A percentile compares a stretch with the other conserved stretches of the same genome.
Evolutionary conservation across 2,329 filamentous ascomycete species (phyloP).

Genomic region (Hawksworthiomyces lignivorus): DNA sequence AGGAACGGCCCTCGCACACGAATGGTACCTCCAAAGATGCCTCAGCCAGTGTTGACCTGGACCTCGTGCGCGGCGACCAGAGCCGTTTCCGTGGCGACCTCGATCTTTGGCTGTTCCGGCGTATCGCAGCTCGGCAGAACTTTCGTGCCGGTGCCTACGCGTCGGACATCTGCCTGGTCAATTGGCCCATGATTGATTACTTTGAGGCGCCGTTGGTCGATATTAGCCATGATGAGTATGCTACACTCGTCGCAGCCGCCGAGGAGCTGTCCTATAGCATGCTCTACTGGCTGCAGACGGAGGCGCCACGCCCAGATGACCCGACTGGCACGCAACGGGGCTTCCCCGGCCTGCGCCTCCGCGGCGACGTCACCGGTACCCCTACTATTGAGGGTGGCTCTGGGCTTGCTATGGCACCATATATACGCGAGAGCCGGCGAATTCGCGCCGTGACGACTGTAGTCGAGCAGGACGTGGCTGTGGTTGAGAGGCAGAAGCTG

Average conservation of each 20-base stretch:
- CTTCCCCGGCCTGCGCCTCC: slow-evolving; percentile 19
- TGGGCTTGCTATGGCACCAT: slow-evolving; percentile 22
- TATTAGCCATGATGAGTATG: slow-evolving; percentile 15
- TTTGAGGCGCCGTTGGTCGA: slow-evolving; percentile 23
- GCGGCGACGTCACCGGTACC: slow-evolving; percentile 21
- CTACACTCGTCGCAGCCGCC: slow-evolving; percentile 13
- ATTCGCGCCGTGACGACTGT: slow-evolving; percentile 20
- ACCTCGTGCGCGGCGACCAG: slow-evolving; percentile 15
- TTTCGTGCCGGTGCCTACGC: slow-evolving; percentile 17
- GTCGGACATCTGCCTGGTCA: slow-evolving; percentile 22
- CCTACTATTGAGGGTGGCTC: slow-evolving; percentile 11
- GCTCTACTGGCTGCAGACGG: slow-evolving; percentile 22
- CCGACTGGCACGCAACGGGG: slow-evolving; percentile 11
- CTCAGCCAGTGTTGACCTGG: too few species aligned
- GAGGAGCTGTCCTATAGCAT: slow-evolving; percentile 21
- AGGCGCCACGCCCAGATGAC: slow-evolving; percentile 19
- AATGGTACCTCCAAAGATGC: too few species aligned
- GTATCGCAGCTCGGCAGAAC: slow-evolving; percentile 19
- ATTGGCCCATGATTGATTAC: slow-evolving; percentile 25
- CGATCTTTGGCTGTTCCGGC: slow-evolving; percentile 23
- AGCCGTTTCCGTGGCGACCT: slow-evolving; percentile 20
- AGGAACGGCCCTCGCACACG: slow-evolving; percentile 19
- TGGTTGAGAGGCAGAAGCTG: slow-evolving; percentile 16
- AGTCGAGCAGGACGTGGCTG: slow-evolving; percentile 20
- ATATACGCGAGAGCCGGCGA: slow-evolving; percentile 20